phyloP scores from a whole-genome alignment of 352 stramenopile species.

The Pelagophyceae sp. region DNA sequence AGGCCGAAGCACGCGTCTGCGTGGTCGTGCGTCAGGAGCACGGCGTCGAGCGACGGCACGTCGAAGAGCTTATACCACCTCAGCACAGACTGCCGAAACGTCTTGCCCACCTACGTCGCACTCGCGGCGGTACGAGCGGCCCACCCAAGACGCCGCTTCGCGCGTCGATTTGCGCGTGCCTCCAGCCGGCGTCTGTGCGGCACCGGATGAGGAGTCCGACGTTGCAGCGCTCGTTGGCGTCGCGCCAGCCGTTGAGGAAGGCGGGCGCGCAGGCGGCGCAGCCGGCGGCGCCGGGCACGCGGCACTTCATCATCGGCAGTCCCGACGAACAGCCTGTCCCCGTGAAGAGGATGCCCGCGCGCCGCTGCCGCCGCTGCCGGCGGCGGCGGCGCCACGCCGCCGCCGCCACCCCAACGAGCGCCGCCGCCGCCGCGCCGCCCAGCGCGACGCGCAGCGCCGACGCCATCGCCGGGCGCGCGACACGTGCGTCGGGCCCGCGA shows the following conservation, averaged over 20 bases:
- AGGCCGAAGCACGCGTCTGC: conserved; percentile 66
- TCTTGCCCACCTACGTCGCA: conserved; percentile 78
- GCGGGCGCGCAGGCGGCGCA: not conserved
- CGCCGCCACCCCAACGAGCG: not conserved
- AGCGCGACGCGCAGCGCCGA: not conserved
- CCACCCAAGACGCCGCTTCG: too few species aligned
- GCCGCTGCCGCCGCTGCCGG: too few species aligned
- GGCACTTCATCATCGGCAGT: not conserved
- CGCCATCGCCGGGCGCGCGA: not conserved
- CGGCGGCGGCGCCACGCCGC: too few species aligned
- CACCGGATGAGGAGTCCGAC: not conserved
- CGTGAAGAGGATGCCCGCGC: not conserved
- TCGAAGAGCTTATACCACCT: conserved; percentile 52
- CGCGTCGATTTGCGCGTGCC: conserved; percentile 67
- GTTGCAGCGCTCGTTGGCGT: not conserved
- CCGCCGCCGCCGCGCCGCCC: too few species aligned
- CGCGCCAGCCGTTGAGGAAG: not conserved
- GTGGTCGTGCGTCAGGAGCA: conserved; percentile 70
- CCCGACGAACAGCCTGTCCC: not conserved
- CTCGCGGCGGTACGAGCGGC: too few species aligned
- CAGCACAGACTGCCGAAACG: conserved; percentile 64
- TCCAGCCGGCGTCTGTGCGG: not conserved
- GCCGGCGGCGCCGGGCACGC: too few species aligned
- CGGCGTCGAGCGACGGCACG: conserved; percentile 49
- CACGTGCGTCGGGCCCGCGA: too few species aligned